phyloP scores from a whole-genome alignment of 345 rosid species.

The Eucalyptus cloeziana region DNA sequence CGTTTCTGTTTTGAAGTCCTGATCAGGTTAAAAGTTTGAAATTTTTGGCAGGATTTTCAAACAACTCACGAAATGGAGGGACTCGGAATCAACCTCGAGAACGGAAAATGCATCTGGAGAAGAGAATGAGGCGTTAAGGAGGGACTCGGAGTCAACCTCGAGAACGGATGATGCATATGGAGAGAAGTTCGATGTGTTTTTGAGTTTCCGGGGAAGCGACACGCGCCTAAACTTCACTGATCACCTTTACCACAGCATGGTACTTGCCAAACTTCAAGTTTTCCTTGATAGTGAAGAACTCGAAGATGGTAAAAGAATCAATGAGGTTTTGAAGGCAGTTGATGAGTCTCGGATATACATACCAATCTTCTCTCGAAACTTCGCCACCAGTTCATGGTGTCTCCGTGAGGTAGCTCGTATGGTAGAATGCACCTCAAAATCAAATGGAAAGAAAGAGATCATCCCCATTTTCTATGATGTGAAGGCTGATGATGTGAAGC shows the following conservation, averaged over 20 bases:
- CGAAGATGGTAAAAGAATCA: not conserved
- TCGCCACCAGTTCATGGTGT: not conserved
- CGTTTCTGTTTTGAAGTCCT: rapidly evolving
- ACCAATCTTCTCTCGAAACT: not conserved
- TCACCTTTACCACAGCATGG: not conserved
- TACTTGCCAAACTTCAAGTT: not conserved
- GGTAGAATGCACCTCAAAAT: not conserved
- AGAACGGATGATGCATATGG: not conserved
- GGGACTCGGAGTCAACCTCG: too few species aligned
- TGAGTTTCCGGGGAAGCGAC: not conserved
- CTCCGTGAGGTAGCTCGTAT: not conserved
- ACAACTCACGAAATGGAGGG: too few species aligned
- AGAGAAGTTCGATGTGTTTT: not conserved
- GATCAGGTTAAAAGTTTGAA: not conserved
- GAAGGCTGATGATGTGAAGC: not conserved
- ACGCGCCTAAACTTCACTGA: not conserved
- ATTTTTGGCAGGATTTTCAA: too few species aligned
- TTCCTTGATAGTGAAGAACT: not conserved
- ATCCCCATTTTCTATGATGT: not conserved
- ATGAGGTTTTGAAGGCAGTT: not conserved
- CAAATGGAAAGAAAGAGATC: not conserved
- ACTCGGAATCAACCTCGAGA: not conserved
- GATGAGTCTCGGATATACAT: not conserved
- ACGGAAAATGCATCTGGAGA: not conserved
- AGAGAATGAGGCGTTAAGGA: too few species aligned